Percentiles rank a stretch among this genome's conserved stretches.
Conservation (phyloP, 495 filamentous ascomycete genomes). For the Usnea hakonensis region DNA sequence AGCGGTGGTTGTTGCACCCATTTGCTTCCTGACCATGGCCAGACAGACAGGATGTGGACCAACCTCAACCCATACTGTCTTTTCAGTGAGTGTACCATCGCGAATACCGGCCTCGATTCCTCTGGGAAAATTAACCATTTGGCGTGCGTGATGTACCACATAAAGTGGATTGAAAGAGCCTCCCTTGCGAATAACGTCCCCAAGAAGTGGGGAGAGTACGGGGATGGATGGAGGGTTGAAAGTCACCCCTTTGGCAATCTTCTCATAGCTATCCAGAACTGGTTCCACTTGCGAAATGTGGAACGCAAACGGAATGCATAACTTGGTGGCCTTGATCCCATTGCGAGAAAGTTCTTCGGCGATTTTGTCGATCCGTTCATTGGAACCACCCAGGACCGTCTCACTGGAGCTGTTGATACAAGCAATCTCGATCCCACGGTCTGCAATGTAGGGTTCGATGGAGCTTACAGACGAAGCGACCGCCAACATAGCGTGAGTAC, state of each 20-base stretch:
- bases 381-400: conserved; percentile 43
- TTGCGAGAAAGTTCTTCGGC: conserved; percentile 42
- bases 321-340: conserved; percentile 48
- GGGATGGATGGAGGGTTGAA: conserved; percentile 40
- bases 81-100: conserved; percentile 35
- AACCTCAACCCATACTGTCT: conserved; percentile 40
- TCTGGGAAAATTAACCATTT: conserved; percentile 65
- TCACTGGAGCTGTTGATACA: conserved; percentile 46
- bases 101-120: conserved; percentile 7
- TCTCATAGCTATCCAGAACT: conserved; percentile 44
- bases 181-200: conserved; percentile 42
- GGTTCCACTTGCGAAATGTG: conserved; percentile 48
- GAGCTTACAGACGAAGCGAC: conserved; percentile 25
- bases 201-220: conserved; percentile 51
- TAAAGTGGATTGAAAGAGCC: conserved; percentile 53
- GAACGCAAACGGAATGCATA: conserved; percentile 62
- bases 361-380: conserved; percentile 42
- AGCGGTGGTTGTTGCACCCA: conserved; percentile 50
- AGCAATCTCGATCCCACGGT: conserved; percentile 35
- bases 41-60: conserved; percentile 58
- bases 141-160: conserved; percentile 57
- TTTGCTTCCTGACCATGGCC: conserved; percentile 60
- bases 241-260: conserved; percentile 34
- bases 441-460: conserved; percentile 29
- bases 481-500: conserved; percentile 53